These are phyloP conservation scores for Neopestalotiopsis clavispora DNA, from an alignment of 2,329 filamentous ascomycete species.

Conservation along the genomic window DNA sequence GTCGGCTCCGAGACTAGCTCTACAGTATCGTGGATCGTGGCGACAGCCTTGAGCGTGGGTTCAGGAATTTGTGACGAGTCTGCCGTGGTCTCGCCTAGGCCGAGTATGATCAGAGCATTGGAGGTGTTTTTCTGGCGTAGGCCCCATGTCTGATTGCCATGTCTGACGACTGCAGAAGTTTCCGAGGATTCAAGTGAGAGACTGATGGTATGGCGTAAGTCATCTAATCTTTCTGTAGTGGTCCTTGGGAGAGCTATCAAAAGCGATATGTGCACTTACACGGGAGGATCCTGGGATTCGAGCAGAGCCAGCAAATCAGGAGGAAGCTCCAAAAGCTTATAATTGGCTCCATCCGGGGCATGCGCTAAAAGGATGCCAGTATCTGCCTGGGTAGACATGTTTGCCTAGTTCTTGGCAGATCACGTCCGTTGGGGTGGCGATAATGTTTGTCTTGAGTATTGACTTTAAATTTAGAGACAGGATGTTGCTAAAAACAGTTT, in stretches of 20 bases:
- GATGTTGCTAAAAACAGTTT: slow-evolving; percentile 3
- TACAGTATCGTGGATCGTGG: slow-evolving; percentile 66
- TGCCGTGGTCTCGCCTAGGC: slow-evolving; percentile 30
- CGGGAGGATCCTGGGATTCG: slow-evolving; percentile 56
- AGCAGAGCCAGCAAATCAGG: slow-evolving; percentile 61
- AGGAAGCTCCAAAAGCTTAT: slow-evolving; percentile 67
- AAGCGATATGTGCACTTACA: slow-evolving; percentile 44
- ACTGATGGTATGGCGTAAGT: slow-evolving; percentile 36
- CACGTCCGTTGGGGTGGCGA: not conserved
- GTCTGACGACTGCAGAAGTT: slow-evolving; percentile 57
- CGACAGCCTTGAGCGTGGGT: slow-evolving; percentile 51
- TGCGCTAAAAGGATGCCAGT: slow-evolving; percentile 57
- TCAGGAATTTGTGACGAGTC: slow-evolving; percentile 30
- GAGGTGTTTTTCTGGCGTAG: slow-evolving; percentile 72
- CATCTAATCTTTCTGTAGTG: not conserved
- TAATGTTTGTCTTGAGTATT: not conserved
- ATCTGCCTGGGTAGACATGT: slow-evolving; percentile 51
- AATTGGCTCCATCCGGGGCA: slow-evolving; percentile 52
- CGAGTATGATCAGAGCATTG: slow-evolving; percentile 65
- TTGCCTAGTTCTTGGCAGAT: not conserved
- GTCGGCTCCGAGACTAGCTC: slow-evolving; percentile 57
- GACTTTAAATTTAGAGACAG: not conserved
- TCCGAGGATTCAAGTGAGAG: slow-evolving; percentile 55
- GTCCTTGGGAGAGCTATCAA: slow-evolving; percentile 22
- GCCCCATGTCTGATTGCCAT: slow-evolving; percentile 57